Evolutionary conservation across 1,139 yeast species (phyloP), one percentile per base, ranked within the genome.

Genomic region (Candida anutae): DNA sequence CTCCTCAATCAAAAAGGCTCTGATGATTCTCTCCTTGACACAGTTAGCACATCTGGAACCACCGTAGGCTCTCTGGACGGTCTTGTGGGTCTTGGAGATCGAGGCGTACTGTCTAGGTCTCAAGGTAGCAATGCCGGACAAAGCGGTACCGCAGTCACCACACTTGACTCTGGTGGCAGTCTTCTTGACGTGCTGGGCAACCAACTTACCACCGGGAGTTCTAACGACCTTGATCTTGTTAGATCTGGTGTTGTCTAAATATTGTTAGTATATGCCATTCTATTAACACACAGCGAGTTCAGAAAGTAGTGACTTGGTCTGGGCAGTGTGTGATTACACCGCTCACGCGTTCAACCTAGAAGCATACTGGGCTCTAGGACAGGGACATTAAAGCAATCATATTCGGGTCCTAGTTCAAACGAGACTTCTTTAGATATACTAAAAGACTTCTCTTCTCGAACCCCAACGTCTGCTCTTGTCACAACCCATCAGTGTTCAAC

Each of bases 11-110:
- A 90, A 81, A 85, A 90, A 90, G 62, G 97, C 96, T 77, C 97
- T 88, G 66, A 88, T 87, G 56, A 90, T 80, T 80, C 95, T 84
- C 71, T 87, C 94, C 79, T 85, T 87, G 62, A 88, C 96, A 75
- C 95, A 84, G 84, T 79, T 81, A 59, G 94, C 94, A 74, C 95
- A 87, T 77, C 93, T 78, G 58, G 94, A 79, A 67, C 98, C 98
- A 75, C 98, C 98, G 88, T 90, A 90, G 58, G 95, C 88, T 79
- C 98, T 90, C 65, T 88, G 88, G 53, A 90, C 98, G 50, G 95
- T 82, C 80, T 90, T 88, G 77, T 82, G 84, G 60, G 95, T 84
- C 77, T 81, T 87, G 51, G 96, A 85, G 55, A 88, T 77, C 55
- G 74, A 71, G 53, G 97, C 96, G 76, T 83, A 87, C 72, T 84